These are phyloP conservation scores for Asterochloris erici DNA, from an alignment of 139 green algal genomes.

Conservation along the genomic window DNA sequence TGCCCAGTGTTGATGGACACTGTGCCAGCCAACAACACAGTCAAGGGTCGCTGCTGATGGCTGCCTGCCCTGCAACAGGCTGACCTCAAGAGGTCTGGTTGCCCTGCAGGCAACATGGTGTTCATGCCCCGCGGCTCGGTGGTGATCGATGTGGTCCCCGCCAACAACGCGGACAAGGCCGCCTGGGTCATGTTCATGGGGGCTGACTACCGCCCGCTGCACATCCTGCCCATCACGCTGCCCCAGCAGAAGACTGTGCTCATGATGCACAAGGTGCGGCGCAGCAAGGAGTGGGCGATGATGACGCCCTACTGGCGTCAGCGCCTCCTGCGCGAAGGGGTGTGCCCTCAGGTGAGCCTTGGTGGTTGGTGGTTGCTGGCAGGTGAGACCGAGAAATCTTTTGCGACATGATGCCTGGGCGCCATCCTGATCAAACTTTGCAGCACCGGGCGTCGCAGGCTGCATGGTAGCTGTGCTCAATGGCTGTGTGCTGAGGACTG, in stretches of 20 bases:
- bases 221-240: slow-evolving; percentile 19
- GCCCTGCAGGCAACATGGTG: slow-evolving; percentile 26
- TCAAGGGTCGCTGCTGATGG: too few relatives aligned
- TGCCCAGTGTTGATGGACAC: too few relatives aligned
- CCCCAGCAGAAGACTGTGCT: slow-evolving; percentile 21
- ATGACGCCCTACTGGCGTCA: slow-evolving; percentile 14
- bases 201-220: slow-evolving; percentile 18
- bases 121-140: slow-evolving; percentile 26
- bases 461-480: too few relatives aligned
- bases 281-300: slow-evolving; percentile 11
- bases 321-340: slow-evolving; percentile 3
- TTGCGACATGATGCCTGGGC: too few relatives aligned
- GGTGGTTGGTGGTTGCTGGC: background rate
- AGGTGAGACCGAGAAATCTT: too few relatives aligned
- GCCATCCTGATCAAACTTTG: too few relatives aligned
- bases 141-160: slow-evolving; percentile 29
- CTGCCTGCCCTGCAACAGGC: too few relatives aligned
- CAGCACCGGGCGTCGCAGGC: too few relatives aligned
- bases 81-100: background rate
- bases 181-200: slow-evolving; percentile 28
- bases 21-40: too few relatives aligned
- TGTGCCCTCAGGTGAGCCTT: slow-evolving; percentile 3
- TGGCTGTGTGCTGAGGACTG: too few relatives aligned
- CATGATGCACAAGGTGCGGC: slow-evolving; percentile 22
- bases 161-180: slow-evolving; percentile 31